Evolutionary conservation across 2,329 filamentous ascomycete species (phyloP).

Genomic region (Byssochlamys sp.): DNA sequence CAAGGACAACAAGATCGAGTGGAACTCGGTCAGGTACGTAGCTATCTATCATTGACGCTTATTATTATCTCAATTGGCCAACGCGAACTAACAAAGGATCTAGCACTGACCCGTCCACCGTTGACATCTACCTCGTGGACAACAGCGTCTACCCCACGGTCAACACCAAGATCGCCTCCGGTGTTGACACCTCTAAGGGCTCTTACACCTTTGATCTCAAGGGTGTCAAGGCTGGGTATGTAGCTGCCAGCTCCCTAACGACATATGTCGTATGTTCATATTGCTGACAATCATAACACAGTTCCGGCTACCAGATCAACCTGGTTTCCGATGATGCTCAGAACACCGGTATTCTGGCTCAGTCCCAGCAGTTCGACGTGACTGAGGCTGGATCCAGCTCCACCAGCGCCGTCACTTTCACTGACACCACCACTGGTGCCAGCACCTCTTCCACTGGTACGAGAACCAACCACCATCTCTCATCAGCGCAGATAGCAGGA

Average conservation of each 20-base stretch:
- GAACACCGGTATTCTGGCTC: conserved; percentile 34
- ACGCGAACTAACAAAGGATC: conserved; percentile 2
- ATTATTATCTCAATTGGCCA: background rate
- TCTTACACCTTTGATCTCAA: conserved; percentile 29
- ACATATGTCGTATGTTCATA: background rate
- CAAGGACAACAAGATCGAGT: conserved; percentile 28
- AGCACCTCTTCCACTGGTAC: conserved; percentile 2
- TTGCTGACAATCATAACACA: conserved; percentile 9
- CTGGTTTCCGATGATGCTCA: conserved; percentile 22
- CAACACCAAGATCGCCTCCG: conserved; percentile 21
- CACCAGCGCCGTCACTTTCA: conserved; percentile 9
- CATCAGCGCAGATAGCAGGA: background rate
- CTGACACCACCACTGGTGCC: conserved; percentile 12
- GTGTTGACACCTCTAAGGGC: conserved; percentile 26
- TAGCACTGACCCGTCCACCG: conserved; percentile 32
- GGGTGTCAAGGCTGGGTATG: conserved; percentile 20
- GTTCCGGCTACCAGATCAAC: conserved; percentile 35
- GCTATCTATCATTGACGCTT: background rate
- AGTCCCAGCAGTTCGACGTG: conserved; percentile 29
- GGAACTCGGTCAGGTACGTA: conserved; percentile 28
- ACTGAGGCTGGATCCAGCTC: conserved; percentile 7
- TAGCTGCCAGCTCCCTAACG: background rate
- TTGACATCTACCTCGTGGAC: conserved; percentile 37
- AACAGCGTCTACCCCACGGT: conserved; percentile 26
- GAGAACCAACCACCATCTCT: background rate